Base-by-base conservation (phyloP, 108 stramenopile genomes). In the Parmales sp. region DNA sequence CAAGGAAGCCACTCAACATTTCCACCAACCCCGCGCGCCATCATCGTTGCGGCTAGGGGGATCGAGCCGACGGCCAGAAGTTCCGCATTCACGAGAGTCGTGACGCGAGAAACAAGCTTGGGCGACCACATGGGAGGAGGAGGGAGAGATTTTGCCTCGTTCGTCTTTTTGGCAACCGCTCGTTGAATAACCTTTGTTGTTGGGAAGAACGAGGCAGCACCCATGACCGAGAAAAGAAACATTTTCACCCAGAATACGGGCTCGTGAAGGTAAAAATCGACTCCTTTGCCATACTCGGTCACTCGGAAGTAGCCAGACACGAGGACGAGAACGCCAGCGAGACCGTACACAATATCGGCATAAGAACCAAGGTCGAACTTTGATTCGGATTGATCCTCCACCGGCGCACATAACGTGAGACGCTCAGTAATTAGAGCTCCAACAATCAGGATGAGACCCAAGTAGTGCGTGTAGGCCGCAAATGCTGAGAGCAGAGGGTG, bases 191-290 rank as follows among this genome's bases (percentile, higher is more conserved):
- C 76, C 1, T 65, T 80, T 34, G 66, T 75, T 28, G 84, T 83
- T 22, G 80, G 80, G 64, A 88, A 88, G 45, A 85, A 78, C 22
- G 74, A 74, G n/a, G 69, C 46, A 65, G 81, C 78, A 1, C 81
- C 78, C 44, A 72, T 77, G 7, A 87, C 64, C 43, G 80, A 84
- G 0, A 87, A 74, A 36, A 87, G 76, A 0, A 76, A 71, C 29
- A 88, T 80, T 67, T 91, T 91, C 37, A 88, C 51, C 90, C 90
- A 91, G 65, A 91, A 91, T 20, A 87, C 60, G 34, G 87, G 86
- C 67, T 91, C 90, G 66, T 91, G 84, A 0, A 67, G 26, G 64
- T 91, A 91, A 54, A 87, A 91, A 29, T 83, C 79, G 45, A 71
- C 80, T 18, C 90, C 90, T 70, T 91, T 91, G 23, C 78, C 90